Conservation (phyloP, 345 rosid species). For the Cardiospermum halicacabum region DNA sequence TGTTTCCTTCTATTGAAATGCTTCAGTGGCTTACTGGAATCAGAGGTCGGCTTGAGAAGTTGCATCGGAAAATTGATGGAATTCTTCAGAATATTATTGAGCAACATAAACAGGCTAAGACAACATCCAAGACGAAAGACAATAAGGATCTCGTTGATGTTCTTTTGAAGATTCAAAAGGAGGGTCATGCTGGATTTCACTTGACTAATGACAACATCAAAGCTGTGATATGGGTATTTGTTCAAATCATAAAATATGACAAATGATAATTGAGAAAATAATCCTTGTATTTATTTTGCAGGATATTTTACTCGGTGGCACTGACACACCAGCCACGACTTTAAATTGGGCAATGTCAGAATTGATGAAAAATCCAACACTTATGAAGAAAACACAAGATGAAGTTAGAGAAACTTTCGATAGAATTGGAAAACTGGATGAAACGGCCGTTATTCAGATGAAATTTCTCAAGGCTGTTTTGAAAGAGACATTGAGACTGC, state of each 20-base stretch:
- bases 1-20: no score
- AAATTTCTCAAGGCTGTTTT: constrained; percentile 11
- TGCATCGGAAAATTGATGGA: constrained; percentile 7
- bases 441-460: constrained; percentile 10
- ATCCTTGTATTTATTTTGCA: no score
- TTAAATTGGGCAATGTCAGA: constrained; percentile 22
- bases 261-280: no score
- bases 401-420: constrained; percentile 18
- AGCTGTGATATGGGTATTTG: not conserved
- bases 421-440: constrained; percentile 15
- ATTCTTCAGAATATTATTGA: constrained; percentile 18
- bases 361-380: constrained; percentile 16
- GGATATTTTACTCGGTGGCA: constrained; percentile 19
- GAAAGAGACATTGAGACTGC: constrained; percentile 25
- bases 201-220: not conserved
- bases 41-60: constrained; percentile 6
- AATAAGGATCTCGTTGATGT: no score
- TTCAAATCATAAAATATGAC: no score
- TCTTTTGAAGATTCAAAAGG: no score
- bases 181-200: no score
- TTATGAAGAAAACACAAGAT: constrained; percentile 11
- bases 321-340: constrained; percentile 19
- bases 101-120: not conserved
- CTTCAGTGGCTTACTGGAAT: no score
- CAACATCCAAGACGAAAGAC: no score